These are phyloP conservation scores for Suhomyces anneliseae DNA, from an alignment of 1,139 yeast genomes.

Conservation along the genomic window DNA sequence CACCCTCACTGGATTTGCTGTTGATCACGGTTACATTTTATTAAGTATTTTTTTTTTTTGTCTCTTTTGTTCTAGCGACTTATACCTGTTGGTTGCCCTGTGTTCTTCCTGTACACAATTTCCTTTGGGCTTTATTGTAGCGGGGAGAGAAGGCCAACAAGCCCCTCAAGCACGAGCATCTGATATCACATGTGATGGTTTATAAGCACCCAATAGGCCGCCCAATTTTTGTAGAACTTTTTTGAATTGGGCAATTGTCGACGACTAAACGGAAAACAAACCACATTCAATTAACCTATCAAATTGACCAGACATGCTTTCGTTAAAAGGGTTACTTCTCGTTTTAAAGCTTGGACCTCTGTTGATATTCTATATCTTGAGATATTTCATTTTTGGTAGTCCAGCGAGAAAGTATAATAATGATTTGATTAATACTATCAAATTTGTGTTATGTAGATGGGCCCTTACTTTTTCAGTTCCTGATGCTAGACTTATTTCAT, in stretches of 20 bases:
- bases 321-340: background rate
- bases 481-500: conserved; percentile 1
- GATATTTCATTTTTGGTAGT: conserved; percentile 5
- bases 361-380: background rate
- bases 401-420: conserved; percentile 5
- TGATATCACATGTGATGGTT: background rate
- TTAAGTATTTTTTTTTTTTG: too few relatives aligned
- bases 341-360: background rate
- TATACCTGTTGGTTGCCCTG: background rate
- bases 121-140: background rate
- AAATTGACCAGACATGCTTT: background rate
- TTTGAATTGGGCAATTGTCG: too few relatives aligned
- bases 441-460: conserved; percentile 1
- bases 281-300: background rate
- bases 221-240: background rate
- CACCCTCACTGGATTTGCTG: too few relatives aligned
- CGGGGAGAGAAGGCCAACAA: background rate
- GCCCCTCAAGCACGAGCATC: too few relatives aligned
- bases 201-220: background rate
- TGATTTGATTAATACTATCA: conserved; percentile 1
- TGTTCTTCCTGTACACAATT: background rate
- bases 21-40: too few relatives aligned
- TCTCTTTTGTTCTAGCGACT: too few relatives aligned
- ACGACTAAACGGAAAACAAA: too few relatives aligned
- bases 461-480: background rate